Base-by-base conservation (phyloP, 306 rosid genomes). In the Ziziphus jujuba region DNA sequence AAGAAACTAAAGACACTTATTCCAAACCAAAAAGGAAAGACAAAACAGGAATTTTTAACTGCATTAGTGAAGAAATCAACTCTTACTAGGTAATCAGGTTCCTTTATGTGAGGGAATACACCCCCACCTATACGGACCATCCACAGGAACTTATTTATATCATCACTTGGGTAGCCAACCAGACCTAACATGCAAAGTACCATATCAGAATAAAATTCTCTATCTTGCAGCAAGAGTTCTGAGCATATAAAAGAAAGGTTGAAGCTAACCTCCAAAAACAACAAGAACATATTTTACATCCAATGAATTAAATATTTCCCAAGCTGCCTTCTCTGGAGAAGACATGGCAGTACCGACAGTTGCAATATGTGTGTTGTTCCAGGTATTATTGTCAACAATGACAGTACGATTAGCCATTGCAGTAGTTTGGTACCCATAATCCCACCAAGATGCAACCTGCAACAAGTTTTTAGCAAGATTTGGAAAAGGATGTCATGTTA, bases 391-490 rank as follows among this genome's bases (percentile, higher is more conserved):
- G 86, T 95, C 99, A 63, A 95, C 99, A 66, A 95, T 95, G 80
- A 95, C 99, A 35, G 99, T 95, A 33, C 99, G 96, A 65, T 95
- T 95, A 65, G 99, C 99, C 99, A 95, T 95, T 59, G 99, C 99
- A 74, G 99, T 95, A 58, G 99, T 95, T 85, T 95, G 99, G 77
- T 95, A 95, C 48, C 99, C 99, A 74, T 95, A 95, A 65, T 95
- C 99, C 99, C 99, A 95, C 99, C 99, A 95, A 61, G 99, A 95
- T 6, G 99, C 99, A 82, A 95, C 99, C 99, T 95, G 73, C 61
- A 80, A 77, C 53, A 72, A 60, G 54, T 52, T 66, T 71, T 23
- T 21, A 60, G 66, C 51, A 52, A 61, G 69, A 19, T 50, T 17
- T 47, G 14, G 13, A 47, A 10, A 47, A 47, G 51, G 13, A 17